A percentile compares a stretch with the other conserved stretches of the same genome.
Conservation (phyloP, 129 eudicot genomes). For the Chrysanthemum makinoi region DNA sequence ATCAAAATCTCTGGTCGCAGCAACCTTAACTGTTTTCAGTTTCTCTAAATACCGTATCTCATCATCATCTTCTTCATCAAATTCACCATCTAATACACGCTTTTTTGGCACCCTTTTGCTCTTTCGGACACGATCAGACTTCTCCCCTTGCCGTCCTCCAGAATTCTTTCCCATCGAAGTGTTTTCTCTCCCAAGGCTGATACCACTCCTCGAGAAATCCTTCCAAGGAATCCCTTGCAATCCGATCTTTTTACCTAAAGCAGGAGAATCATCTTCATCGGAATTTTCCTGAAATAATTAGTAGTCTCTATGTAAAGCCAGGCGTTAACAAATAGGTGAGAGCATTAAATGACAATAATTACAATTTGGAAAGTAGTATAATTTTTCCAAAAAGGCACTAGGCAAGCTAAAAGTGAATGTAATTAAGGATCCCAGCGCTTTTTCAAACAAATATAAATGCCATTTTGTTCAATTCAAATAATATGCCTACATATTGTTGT, state of each 20-base stretch:
- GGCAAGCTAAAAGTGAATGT: slow-evolving; percentile 12
- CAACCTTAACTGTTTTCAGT: slow-evolving; percentile 57
- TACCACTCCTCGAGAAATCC: slow-evolving; percentile 62
- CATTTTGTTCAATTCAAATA: slow-evolving; percentile 13
- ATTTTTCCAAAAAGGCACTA: slow-evolving; percentile 14
- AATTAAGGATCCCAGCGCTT: background rate
- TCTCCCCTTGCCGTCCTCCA: slow-evolving; percentile 57
- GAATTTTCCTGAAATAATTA: slow-evolving; percentile 50
- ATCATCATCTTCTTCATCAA: slow-evolving; percentile 82
- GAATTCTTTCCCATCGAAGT: slow-evolving; percentile 38
- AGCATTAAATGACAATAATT: slow-evolving; percentile 27
- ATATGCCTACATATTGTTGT: no score
- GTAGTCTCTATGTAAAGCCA: slow-evolving; percentile 6
- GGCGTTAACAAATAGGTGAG: slow-evolving; percentile 3
- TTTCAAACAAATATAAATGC: slow-evolving; percentile 13
- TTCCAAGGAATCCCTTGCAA: slow-evolving; percentile 77
- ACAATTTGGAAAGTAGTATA: slow-evolving; percentile 13
- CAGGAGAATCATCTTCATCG: slow-evolving; percentile 54
- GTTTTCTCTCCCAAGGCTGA: slow-evolving; percentile 52
- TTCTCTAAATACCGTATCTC: slow-evolving; percentile 89
- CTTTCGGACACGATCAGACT: slow-evolving; percentile 67
- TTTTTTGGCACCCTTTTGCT: slow-evolving; percentile 83
- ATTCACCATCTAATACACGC: slow-evolving; percentile 64
- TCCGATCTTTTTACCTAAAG: slow-evolving; percentile 43
- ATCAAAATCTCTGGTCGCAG: slow-evolving; percentile 52